Evolutionary conservation across 352 stramenopile species (phyloP).

Genomic region (Albugo candida): DNA sequence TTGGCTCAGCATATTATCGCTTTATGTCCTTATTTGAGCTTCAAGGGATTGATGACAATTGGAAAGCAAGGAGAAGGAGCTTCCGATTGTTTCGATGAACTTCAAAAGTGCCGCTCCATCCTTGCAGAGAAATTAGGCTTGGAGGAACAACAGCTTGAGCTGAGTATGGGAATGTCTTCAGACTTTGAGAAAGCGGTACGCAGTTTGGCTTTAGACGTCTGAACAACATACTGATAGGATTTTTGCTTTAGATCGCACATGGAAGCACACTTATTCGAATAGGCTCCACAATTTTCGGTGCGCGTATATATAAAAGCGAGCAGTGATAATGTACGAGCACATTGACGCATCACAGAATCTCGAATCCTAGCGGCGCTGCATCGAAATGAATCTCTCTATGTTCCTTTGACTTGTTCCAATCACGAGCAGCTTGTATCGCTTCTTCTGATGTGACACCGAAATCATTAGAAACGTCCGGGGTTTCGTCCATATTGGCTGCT

Average conservation of each 20-base stretch:
- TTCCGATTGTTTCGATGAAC: constrained; percentile 80
- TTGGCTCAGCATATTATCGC: constrained; percentile 76
- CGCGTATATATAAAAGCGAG: constrained; percentile 62
- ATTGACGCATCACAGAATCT: constrained; percentile 2
- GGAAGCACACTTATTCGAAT: constrained; percentile 93
- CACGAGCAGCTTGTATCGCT: constrained; percentile 19
- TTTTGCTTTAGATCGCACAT: constrained; percentile 64
- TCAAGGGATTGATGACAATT: constrained; percentile 98
- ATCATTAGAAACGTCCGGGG: constrained; percentile 1
- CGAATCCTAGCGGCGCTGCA: constrained; percentile 22
- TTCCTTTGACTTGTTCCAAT: constrained; percentile 14
- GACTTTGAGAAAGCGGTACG: constrained; percentile 90
- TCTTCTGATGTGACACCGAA: constrained; percentile 18
- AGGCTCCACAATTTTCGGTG: constrained; percentile 96
- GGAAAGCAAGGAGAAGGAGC: constrained; percentile 85
- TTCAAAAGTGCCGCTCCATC: constrained; percentile 47
- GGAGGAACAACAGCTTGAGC: constrained; percentile 56
- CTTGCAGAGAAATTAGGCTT: constrained; percentile 47
- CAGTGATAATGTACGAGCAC: no score
- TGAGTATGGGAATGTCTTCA: constrained; percentile 99
- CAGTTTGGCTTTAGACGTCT: not conserved
- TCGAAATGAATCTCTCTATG: no score
- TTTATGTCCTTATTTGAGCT: constrained; percentile 81
- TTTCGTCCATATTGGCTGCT: not conserved
- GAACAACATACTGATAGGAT: not conserved